These are phyloP conservation scores for Aspergillus nanangensis DNA, from an alignment of 495 filamentous ascomycete genomes.

Conservation along the genomic window DNA sequence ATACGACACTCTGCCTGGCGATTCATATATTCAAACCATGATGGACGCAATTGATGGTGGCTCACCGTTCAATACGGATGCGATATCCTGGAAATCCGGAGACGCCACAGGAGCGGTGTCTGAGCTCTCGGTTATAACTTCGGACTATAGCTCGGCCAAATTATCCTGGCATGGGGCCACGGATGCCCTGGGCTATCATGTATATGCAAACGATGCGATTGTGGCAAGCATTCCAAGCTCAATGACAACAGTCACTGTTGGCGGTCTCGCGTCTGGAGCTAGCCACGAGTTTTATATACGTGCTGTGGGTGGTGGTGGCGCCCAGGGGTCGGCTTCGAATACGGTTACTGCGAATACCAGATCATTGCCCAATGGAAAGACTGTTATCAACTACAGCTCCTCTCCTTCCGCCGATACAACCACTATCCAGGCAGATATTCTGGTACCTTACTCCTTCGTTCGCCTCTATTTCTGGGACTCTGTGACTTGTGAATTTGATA, in stretches of 20 bases:
- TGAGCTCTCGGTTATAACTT: conserved; percentile 4
- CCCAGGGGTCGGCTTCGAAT: conserved; percentile 1
- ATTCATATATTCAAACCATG: conserved; percentile 11
- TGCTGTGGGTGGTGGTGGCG: conserved; percentile 3
- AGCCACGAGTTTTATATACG: conserved; percentile 1
- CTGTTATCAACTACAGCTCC: conserved; percentile 7
- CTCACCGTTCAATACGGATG: neutral
- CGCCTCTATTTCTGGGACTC: conserved; percentile 10
- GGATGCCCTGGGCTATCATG: conserved; percentile 12
- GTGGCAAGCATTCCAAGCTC: conserved; percentile 10
- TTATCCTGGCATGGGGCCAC: conserved; percentile 8
- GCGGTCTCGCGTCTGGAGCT: conserved; percentile 2
- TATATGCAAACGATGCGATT: neutral
- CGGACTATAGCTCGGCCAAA: conserved; percentile 12
- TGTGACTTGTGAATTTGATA: conserved; percentile 8
- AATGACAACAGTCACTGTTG: conserved; percentile 9
- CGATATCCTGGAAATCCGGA: neutral
- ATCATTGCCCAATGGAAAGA: conserved; percentile 2
- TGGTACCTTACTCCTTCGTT: conserved; percentile 13
- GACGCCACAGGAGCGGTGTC: neutral
- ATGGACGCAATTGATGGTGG: conserved; percentile 9
- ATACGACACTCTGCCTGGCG: conserved; percentile 12
- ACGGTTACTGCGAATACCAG: conserved; percentile 4
- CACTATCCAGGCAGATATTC: conserved; percentile 10
- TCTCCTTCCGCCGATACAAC: conserved; percentile 3